Evolutionary conservation across 371 early-diverging fungal genomes (phyloP).

Genomic region (Amoeboaphelidium protococcarum): DNA sequence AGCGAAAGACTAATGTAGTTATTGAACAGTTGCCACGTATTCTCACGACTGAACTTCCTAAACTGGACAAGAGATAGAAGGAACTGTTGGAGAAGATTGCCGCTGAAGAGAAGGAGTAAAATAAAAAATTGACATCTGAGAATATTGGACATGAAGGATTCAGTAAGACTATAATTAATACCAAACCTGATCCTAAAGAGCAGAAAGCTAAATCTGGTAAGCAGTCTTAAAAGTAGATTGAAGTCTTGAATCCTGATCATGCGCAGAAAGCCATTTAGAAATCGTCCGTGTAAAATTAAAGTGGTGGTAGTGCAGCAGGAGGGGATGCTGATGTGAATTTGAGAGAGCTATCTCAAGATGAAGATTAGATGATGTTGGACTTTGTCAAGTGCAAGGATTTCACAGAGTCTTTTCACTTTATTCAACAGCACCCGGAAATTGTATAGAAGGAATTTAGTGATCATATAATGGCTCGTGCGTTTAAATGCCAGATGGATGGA

Average conservation of each 20-base stretch:
- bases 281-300: constrained; percentile 15
- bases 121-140: constrained; percentile 44
- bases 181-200: neutral
- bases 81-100: neutral
- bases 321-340: neutral
- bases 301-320: constrained; percentile 25
- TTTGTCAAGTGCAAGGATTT: constrained; percentile 34
- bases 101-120: constrained; percentile 24
- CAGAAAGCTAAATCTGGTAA: neutral
- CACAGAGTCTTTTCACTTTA: constrained; percentile 31
- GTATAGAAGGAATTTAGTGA: constrained; percentile 39
- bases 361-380: neutral
- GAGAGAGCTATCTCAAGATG: constrained; percentile 4
- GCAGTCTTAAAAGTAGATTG: constrained; percentile 17
- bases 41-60: constrained; percentile 11
- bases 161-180: constrained; percentile 28
- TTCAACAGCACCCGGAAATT: constrained; percentile 34
- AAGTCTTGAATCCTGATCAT: constrained; percentile 39
- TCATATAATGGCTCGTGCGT: constrained; percentile 62
- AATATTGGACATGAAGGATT: constrained; percentile 43
- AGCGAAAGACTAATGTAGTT: constrained; percentile 3
- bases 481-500: constrained; percentile 42
- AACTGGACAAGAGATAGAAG: constrained; percentile 16
- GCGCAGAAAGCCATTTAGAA: constrained; percentile 17
- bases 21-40: constrained; percentile 6